Conservation (phyloP, 2,329 filamentous ascomycete species). For the Aspergillus ustus region DNA sequence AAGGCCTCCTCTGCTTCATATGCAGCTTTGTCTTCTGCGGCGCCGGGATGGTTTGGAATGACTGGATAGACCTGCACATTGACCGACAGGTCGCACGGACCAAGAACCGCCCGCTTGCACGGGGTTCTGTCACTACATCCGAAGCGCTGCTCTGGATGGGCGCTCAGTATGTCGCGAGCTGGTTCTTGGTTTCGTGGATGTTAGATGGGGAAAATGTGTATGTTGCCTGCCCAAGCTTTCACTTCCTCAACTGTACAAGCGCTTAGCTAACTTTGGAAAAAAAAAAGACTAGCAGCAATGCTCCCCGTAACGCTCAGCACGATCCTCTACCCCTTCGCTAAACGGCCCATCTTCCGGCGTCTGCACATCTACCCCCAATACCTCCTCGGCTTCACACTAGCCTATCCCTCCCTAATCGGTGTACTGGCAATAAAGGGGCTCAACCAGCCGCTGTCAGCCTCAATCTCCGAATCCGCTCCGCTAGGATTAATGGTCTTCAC, state of each 20-base stretch:
- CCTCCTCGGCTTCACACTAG: constrained; percentile 13
- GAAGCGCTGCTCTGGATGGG: constrained; percentile 27
- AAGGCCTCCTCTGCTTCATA: constrained; percentile 28
- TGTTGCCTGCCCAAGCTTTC: background rate
- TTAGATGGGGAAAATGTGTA: constrained; percentile 2
- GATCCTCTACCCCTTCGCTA: constrained; percentile 19
- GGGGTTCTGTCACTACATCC: constrained; percentile 26
- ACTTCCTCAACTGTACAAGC: background rate
- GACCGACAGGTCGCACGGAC: constrained; percentile 34
- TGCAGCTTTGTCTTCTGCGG: constrained; percentile 33
- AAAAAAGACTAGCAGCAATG: constrained; percentile 9
- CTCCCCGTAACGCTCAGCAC: constrained; percentile 15
- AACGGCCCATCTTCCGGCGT: constrained; percentile 13
- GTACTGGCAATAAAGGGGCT: constrained; percentile 14
- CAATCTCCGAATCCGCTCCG: background rate
- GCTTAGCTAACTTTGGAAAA: background rate
- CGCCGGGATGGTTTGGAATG: constrained; percentile 39
- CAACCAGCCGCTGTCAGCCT: background rate
- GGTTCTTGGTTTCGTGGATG: constrained; percentile 6
- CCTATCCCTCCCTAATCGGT: constrained; percentile 6
- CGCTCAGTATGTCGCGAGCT: constrained; percentile 7
- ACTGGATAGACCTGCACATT: constrained; percentile 35
- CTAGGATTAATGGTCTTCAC: constrained; percentile 9
- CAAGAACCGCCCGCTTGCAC: constrained; percentile 33
- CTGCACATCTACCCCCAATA: constrained; percentile 21